Evolutionary conservation across 345 rosid species (phyloP).

Genomic region (Pistacia vera): DNA sequence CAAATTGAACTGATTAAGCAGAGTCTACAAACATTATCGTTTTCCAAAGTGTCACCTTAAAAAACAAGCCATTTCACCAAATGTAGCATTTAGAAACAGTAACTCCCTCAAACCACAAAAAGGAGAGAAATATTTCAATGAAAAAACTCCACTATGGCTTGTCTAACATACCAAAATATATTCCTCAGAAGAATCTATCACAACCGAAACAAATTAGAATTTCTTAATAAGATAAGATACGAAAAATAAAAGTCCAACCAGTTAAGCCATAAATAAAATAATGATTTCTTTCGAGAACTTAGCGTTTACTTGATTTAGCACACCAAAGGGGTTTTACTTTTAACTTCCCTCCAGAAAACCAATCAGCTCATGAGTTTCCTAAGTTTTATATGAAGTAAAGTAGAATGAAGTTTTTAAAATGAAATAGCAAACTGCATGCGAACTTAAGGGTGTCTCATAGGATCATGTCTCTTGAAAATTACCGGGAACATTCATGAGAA

Average conservation of each 20-base stretch:
- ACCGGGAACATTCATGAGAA: constrained; percentile 53
- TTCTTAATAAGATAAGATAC: not conserved
- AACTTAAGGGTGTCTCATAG: constrained; percentile 23
- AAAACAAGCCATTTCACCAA: not conserved
- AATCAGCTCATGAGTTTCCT: too few species aligned
- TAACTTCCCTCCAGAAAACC: not conserved
- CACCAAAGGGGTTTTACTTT: constrained; percentile 1
- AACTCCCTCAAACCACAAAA: not conserved
- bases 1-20: too few species aligned
- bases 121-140: not conserved
- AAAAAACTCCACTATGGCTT: not conserved
- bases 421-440: constrained; percentile 25
- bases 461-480: constrained; percentile 35
- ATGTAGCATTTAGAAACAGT: not conserved
- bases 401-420: constrained; percentile 1
- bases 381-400: not conserved
- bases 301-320: not conserved
- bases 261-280: not conserved
- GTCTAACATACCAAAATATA: not conserved
- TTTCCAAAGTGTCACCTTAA: not conserved
- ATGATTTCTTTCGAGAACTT: not conserved
- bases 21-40: not conserved
- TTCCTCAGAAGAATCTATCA: not conserved
- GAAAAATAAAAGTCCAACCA: not conserved
- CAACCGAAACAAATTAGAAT: not conserved